Evolutionary conservation across 2,329 filamentous ascomycete genomes (phyloP), one percentile per base, ranked within the genome.

Genomic region (Penicillium hesseltinei): DNA sequence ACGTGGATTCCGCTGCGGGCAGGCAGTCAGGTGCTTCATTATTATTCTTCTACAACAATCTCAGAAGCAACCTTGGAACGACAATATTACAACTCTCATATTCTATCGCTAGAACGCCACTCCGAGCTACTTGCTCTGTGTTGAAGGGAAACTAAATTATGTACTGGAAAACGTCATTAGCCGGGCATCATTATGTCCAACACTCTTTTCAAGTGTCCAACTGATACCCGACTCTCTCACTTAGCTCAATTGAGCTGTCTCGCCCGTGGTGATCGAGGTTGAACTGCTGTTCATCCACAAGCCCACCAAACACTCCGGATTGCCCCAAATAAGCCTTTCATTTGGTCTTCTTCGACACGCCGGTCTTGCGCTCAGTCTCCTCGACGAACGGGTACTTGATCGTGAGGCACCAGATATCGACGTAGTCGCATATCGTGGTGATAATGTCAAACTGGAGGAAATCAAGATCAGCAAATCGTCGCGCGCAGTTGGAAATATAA

Each of bases 381-480:
- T 80, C 78, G 36, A 79, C 71, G 59, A 81, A 81, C 0, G 85
- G 85, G 68, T 97, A 88, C 83, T 99, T 99, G 78, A 99, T 99
- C 1, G 90, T 96, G 73, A 99, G 80, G 73, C 94, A 99, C 91
- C 92, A 97, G 65, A 99, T 99, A 73, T 99, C 94, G 60, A 97
- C 82, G 73, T 96, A 96, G 74, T 99, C 94, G 77, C 94, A 99
- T 67, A 99, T 97, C 31, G 91, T 95, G 58, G 94, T 91, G 65
- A 99, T 97, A 56, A 97, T 92, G 73, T 97, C 94, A 33, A 96
- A 76, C 80, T 82, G 56, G 23, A 42, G 36, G 29, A 33, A 19
- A 25, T 44, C 8, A 53, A 39, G 6, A 29, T 53, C 19, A 59
- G 52, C 44, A 29, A 31, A 35, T 21, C 6, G 31, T 35, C 40